Evolutionary conservation across 139 green algal genomes (phyloP).

Genomic region (Tetradesmus lagerheimii): DNA sequence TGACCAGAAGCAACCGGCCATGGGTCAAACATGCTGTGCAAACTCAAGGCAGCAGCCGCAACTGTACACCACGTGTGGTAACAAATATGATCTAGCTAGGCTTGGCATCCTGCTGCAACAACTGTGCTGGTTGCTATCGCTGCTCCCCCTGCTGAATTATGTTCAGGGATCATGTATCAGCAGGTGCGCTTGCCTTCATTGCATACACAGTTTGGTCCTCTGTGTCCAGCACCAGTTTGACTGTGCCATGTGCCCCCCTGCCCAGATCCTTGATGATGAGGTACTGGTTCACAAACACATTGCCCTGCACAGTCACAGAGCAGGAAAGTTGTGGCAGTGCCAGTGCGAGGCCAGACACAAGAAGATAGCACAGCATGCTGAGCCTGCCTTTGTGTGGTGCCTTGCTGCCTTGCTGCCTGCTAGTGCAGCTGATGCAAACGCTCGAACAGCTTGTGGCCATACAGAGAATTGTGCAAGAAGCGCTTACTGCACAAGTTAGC

Average conservation of each 20-base stretch:
- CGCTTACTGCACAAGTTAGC: background rate
- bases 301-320: conserved; percentile 51
- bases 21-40: no score
- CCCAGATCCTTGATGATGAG: conserved; percentile 86
- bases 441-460: background rate
- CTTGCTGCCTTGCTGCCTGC: background rate
- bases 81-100: no score
- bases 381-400: background rate
- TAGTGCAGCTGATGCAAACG: background rate
- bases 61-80: no score
- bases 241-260: conserved; percentile 76
- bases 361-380: no score
- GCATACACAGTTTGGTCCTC: conserved; percentile 83
- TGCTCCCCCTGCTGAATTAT: no score
- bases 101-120: background rate
- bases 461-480: background rate
- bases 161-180: background rate
- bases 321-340: no score
- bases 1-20: background rate
- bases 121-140: background rate
- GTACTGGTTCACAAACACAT: conserved; percentile 89
- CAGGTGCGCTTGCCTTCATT: conserved; percentile 80
- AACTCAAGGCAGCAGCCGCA: no score
- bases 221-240: conserved; percentile 85
- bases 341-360: no score